Base-by-base conservation (phyloP, 257 asterid species). In the Ehretia macrophylla region DNA sequence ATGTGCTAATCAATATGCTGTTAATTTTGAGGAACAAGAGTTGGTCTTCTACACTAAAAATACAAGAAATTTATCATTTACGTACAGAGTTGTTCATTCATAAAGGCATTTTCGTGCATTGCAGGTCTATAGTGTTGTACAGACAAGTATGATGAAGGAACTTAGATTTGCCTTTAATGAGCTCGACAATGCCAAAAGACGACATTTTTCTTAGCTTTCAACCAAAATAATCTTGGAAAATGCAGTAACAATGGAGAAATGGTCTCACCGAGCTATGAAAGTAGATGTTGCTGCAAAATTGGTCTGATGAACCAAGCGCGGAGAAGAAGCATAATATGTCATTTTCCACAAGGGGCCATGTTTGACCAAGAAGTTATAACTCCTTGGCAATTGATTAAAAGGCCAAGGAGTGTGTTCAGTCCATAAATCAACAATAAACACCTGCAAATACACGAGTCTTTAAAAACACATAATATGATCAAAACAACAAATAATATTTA, bases 331-430 rank as follows among this genome's bases (percentile, higher is more conserved):
- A 77, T 93, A 83, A 69, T 93, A 93, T 23, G 99, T 65, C 95
- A 93, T 79, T 71, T 65, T 89, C 99, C 99, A 93, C 62, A 93
- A 70, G 44, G 89, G 66, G 6, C 95, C 96, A 56, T 93, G 97
- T 77, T 93, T 93, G 68, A 93, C 99, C 51, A 93, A 88, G 77
- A 93, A 93, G 77, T 87, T 93, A 62, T 93, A 93, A 76, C 96
- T 93, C 78, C 80, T 85, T 4, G 99, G 97, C 69, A 93, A 66
- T 79, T 93, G 99, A 77, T 93, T 93, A 69, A 93, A 93, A 46
- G 99, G 99, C 99, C 99, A 93, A 8, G 99, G 99, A 14, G 99
- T 93, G 49, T 93, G 99, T 68, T 93, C 97, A 23, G 97, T 72
- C 99, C 99, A 93, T 66, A 93, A 81, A 72, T 93, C 99, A 72